These are phyloP conservation scores for Trametes cingulata DNA, from an alignment of 768 basidiomycete genomes.

Conservation along the genomic window DNA sequence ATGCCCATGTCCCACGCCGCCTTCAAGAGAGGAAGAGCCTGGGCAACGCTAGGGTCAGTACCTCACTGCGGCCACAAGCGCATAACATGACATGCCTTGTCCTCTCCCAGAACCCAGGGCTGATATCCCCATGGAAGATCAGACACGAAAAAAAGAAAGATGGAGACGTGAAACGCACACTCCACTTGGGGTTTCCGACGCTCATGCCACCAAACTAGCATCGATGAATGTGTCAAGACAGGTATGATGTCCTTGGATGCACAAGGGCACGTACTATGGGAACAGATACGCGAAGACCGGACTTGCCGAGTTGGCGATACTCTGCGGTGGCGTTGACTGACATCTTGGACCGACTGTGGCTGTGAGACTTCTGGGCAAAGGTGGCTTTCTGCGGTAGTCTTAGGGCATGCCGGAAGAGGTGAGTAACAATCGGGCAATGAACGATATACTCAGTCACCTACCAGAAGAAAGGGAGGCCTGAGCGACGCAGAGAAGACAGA, in stretches of 20 bases:
- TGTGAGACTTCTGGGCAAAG: neutral
- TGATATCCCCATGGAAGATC: neutral
- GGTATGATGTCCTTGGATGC: neutral
- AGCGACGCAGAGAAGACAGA: no score
- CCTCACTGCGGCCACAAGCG: no score
- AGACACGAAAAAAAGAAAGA: neutral
- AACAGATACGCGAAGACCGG: slow-evolving; percentile 28
- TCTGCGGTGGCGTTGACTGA: slow-evolving; percentile 1
- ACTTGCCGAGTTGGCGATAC: slow-evolving; percentile 30
- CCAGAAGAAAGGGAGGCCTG: no score
- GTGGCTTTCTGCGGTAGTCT: no score
- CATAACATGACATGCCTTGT: slow-evolving; percentile 9
- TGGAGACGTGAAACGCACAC: slow-evolving; percentile 3
- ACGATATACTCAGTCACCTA: no score
- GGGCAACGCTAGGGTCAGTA: neutral
- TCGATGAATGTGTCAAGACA: neutral
- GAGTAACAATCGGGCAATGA: no score
- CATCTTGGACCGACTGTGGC: neutral
- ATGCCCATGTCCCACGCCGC: slow-evolving; percentile 34
- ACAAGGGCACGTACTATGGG: slow-evolving; percentile 24
- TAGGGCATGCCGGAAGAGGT: no score
- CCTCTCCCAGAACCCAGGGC: slow-evolving; percentile 27
- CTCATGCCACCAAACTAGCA: slow-evolving; percentile 24
- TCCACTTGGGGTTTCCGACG: slow-evolving; percentile 23
- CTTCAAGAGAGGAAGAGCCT: slow-evolving; percentile 28